Conservation (phyloP, 1,139 yeast species). For the Nakaseomyces nivariensis region DNA sequence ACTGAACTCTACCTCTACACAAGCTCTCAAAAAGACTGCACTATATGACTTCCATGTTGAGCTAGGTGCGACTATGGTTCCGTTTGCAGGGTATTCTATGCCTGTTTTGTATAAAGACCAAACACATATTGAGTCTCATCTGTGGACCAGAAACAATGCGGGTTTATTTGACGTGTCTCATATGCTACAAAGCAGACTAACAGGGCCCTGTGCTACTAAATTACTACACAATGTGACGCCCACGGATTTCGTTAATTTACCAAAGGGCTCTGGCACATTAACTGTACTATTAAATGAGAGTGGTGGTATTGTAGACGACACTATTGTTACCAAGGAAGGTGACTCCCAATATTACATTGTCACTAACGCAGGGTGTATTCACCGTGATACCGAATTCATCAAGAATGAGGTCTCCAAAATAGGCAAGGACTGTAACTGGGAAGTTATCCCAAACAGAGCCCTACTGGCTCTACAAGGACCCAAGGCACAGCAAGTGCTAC, state of each 20-base stretch:
- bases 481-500: slow-evolving; percentile 53
- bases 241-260: slow-evolving; percentile 54
- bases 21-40: slow-evolving; percentile 56
- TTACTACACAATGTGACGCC: slow-evolving; percentile 79
- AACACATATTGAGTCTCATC: slow-evolving; percentile 83
- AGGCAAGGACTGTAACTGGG: slow-evolving; percentile 43
- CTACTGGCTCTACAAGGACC: slow-evolving; percentile 93
- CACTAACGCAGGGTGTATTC: slow-evolving; percentile 95
- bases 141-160: slow-evolving; percentile 81
- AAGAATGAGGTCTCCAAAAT: slow-evolving; percentile 32
- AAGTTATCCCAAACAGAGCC: slow-evolving; percentile 56
- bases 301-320: slow-evolving; percentile 82
- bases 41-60: slow-evolving; percentile 69
- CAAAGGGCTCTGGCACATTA: slow-evolving; percentile 55
- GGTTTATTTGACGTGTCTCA: slow-evolving; percentile 96
- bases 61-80: slow-evolving; percentile 84
- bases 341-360: slow-evolving; percentile 78
- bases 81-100: slow-evolving; percentile 92
- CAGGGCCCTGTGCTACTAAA: slow-evolving; percentile 58
- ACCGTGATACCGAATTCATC: slow-evolving; percentile 62
- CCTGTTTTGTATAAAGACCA: slow-evolving; percentile 80
- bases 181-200: slow-evolving; percentile 81
- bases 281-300: slow-evolving; percentile 64
- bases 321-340: slow-evolving; percentile 76
- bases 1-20: slow-evolving; percentile 27